Conservation (phyloP, 2,329 filamentous ascomycete species). For the Myriosclerotinia scirpicola region DNA sequence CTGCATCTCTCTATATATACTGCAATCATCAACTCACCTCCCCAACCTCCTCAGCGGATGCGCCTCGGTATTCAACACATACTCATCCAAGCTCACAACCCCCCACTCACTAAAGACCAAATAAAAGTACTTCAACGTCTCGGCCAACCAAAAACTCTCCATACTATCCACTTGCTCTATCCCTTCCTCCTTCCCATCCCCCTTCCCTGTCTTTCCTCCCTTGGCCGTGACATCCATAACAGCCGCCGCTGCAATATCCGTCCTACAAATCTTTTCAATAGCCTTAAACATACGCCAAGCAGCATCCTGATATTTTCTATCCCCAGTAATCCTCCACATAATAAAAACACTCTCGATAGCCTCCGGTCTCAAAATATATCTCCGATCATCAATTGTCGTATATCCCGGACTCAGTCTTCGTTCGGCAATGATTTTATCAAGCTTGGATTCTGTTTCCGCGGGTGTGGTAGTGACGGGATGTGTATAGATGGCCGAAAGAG, state of each 20-base stretch:
- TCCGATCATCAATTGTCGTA: constrained; percentile 30
- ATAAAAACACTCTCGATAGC: constrained; percentile 69
- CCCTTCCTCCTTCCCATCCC: neutral
- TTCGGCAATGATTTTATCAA: constrained; percentile 28
- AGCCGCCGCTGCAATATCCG: constrained; percentile 46
- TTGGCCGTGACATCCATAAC: constrained; percentile 44
- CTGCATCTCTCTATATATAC: too few species aligned
- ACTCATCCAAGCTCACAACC: constrained; percentile 60
- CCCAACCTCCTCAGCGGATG: constrained; percentile 33
- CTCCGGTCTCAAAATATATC: constrained; percentile 50
- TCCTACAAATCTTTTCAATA: constrained; percentile 47
- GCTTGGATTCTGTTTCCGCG: constrained; percentile 23
- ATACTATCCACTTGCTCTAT: constrained; percentile 40
- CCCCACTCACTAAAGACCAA: constrained; percentile 51
- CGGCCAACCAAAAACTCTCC: constrained; percentile 64
- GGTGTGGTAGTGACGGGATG: neutral
- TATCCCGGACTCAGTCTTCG: constrained; percentile 33
- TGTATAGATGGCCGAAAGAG: constrained; percentile 23
- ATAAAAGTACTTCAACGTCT: constrained; percentile 66
- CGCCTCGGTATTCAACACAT: constrained; percentile 48
- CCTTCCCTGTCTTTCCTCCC: constrained; percentile 50
- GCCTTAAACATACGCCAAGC: constrained; percentile 52
- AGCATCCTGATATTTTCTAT: constrained; percentile 43
- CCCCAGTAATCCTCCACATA: constrained; percentile 45
- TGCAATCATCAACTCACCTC: neutral